Conservation (phyloP, 2,329 filamentous ascomycete species). For the Scedosporium minutisporum region DNA sequence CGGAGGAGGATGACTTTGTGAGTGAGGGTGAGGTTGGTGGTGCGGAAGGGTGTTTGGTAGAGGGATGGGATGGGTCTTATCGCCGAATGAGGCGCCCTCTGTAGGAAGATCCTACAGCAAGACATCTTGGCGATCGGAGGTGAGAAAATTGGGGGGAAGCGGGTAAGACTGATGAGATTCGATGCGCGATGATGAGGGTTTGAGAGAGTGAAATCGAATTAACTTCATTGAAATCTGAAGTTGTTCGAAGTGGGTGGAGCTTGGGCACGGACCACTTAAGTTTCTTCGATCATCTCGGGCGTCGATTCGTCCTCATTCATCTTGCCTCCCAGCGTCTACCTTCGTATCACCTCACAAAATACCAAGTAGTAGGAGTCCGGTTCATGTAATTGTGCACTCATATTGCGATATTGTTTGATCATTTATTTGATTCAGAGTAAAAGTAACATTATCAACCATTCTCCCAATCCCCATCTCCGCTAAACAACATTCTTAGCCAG, state of each 20-base stretch:
- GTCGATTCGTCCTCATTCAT: no score
- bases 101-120: conserved; percentile 1
- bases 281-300: no score
- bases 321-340: no score
- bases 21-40: neutral
- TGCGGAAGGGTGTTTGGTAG: neutral
- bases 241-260: neutral
- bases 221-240: no score
- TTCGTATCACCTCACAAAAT: no score
- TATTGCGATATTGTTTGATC: neutral
- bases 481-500: conserved; percentile 36
- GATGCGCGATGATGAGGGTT: neutral
- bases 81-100: neutral
- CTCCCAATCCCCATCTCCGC: no score
- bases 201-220: neutral
- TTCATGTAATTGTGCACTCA: no score
- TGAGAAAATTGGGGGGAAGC: neutral
- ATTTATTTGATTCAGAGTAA: neutral
- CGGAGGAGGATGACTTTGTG: neutral
- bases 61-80: neutral
- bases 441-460: no score
- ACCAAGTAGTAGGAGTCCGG: no score
- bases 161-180: neutral
- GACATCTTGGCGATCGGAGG: neutral
- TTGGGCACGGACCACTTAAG: neutral